These are phyloP conservation scores for Acorus calamus DNA, from an alignment of 106 monocot species.

Conservation along the genomic window DNA sequence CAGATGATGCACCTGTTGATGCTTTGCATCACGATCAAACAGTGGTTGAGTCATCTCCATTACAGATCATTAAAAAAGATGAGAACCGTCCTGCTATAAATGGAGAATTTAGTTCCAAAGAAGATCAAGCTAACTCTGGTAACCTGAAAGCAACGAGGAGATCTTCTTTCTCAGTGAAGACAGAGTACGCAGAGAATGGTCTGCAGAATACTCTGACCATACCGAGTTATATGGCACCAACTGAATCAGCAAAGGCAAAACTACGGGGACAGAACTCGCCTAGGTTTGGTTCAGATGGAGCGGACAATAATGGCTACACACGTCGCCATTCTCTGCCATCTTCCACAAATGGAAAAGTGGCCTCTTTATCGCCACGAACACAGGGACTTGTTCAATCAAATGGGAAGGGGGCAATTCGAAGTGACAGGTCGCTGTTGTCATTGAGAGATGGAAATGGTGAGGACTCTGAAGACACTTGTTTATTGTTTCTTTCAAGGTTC, in stretches of 20 bases:
- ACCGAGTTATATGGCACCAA: conserved; percentile 83
- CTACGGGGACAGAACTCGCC: conserved; percentile 52
- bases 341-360: conserved; percentile 53
- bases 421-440: conserved; percentile 36
- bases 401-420: conserved; percentile 33
- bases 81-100: conserved; percentile 22
- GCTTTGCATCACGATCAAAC: conserved; percentile 4
- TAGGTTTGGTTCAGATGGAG: conserved; percentile 50
- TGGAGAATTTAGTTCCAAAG: conserved; percentile 31
- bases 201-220: conserved; percentile 37
- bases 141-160: conserved; percentile 50
- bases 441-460: conserved; percentile 51
- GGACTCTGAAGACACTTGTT: not conserved
- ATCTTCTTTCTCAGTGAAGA: conserved; percentile 55
- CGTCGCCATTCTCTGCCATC: conserved; percentile 80
- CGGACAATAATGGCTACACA: conserved; percentile 43
- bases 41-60: conserved; percentile 14
- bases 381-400: conserved; percentile 35
- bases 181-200: conserved; percentile 51
- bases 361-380: conserved; percentile 41
- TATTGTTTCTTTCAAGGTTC: too few species aligned
- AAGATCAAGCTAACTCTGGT: conserved; percentile 33
- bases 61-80: conserved; percentile 19
- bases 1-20: conserved; percentile 11
- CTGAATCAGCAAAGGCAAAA: conserved; percentile 78